phyloP scores from a whole-genome alignment of 345 rosid species.

The Carallia brachiata region DNA sequence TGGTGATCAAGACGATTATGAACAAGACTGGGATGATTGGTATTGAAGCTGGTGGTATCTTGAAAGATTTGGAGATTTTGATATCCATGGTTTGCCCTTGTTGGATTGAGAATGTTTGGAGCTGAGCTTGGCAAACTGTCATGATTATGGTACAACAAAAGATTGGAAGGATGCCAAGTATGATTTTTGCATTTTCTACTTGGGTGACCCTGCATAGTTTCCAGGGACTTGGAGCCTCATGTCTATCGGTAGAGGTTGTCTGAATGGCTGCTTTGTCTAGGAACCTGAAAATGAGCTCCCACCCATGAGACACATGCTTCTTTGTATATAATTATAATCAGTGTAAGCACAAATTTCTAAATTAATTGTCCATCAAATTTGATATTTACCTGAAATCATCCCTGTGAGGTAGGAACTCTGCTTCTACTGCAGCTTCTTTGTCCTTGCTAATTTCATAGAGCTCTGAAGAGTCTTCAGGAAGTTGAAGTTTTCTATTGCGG shows the following conservation, averaged over 20 bases:
- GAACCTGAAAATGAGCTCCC: conserved; percentile 30
- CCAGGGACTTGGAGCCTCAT: conserved; percentile 44
- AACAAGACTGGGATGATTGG: conserved; percentile 46
- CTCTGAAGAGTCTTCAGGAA: conserved; percentile 44
- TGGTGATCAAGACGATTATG: conserved; percentile 38
- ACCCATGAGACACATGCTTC: not conserved
- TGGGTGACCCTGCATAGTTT: conserved; percentile 59
- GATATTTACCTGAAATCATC: conserved; percentile 38
- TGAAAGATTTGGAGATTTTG: conserved; percentile 30
- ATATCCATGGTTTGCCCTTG: conserved; percentile 56
- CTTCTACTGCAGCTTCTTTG: conserved; percentile 37
- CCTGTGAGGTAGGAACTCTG: conserved; percentile 47
- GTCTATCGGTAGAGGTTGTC: conserved; percentile 8
- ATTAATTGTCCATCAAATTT: not conserved
- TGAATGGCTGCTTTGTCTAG: conserved; percentile 62
- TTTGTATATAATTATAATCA: not conserved
- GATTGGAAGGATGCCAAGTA: conserved; percentile 49
- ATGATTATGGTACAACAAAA: conserved; percentile 58
- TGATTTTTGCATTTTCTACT: conserved; percentile 56
- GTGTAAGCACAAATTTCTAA: no score
- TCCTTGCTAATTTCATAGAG: conserved; percentile 44
- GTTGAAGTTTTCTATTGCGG: conserved; percentile 45
- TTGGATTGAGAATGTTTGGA: conserved; percentile 54
- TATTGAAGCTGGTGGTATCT: conserved; percentile 54
- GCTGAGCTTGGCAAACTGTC: conserved; percentile 54